phyloP scores from a whole-genome alignment of 176 grass and related monocot species.

The Zea mays region DNA sequence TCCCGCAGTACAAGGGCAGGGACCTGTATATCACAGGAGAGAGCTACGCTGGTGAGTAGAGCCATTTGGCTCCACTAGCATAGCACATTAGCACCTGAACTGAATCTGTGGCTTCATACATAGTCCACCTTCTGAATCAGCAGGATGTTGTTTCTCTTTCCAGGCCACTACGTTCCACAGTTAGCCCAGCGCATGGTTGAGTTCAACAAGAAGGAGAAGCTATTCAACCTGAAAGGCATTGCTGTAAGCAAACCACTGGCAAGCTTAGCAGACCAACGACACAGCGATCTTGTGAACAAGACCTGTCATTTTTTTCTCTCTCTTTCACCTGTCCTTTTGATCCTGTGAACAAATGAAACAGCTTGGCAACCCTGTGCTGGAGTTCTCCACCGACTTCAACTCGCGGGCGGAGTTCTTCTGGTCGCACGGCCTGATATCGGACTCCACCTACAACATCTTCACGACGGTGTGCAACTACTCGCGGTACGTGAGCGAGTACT shows the following conservation, averaged over 20 bases:
- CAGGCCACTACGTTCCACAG: slow-evolving; percentile 89
- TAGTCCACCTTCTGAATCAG: not conserved
- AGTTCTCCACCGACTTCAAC: slow-evolving; percentile 95
- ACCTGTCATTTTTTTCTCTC: not conserved
- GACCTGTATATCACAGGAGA: slow-evolving; percentile 89
- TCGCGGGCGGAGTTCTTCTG: slow-evolving; percentile 96
- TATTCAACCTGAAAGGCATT: slow-evolving; percentile 97
- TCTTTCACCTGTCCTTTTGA: too few relatives aligned
- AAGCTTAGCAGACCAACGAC: not conserved
- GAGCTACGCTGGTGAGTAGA: slow-evolving; percentile 80
- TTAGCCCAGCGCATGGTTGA: slow-evolving; percentile 78
- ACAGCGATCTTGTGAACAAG: not conserved
- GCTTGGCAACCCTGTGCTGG: slow-evolving; percentile 92
- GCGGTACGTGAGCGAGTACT: slow-evolving; percentile 86
- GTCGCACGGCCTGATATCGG: slow-evolving; percentile 94
- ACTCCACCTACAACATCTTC: slow-evolving; percentile 80
- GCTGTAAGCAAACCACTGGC: slow-evolving; percentile 61
- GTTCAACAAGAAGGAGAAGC: slow-evolving; percentile 69
- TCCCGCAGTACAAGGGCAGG: slow-evolving; percentile 73
- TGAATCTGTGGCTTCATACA: not conserved
- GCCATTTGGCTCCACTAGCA: not conserved
- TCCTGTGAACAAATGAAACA: not conserved
- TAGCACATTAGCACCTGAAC: slow-evolving; percentile 1
- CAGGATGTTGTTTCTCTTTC: not conserved
- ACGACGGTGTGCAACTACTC: slow-evolving; percentile 86